Evolutionary conservation across 305 asterid species (phyloP), one percentile per base, ranked within the genome.

Genomic region (Solanum hybrid): DNA sequence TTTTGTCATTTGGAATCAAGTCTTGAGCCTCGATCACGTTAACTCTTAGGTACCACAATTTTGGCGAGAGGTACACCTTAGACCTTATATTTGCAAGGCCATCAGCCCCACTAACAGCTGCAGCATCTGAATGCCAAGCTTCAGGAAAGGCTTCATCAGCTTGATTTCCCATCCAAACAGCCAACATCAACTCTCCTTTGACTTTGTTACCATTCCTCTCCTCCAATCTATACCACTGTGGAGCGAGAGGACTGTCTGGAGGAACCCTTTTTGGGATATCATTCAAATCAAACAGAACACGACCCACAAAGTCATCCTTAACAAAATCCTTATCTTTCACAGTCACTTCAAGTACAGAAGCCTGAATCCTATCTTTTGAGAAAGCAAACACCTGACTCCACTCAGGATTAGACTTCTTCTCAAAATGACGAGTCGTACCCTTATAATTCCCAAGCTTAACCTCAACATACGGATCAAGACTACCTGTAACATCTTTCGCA

Each of bases 91-190:
- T 95, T 3, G 96, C 89, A 24, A 94, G 94, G 75, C 95, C 95
- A 57, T 95, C 98, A 1, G 94, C 93, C 26, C 97, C 98, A 78
- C 94, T 94, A 32, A 94, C 97, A 5, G 98, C 86, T 0, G 98
- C 97, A 36, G 98, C 96, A 93, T 95, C 98, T 0, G 98, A 94
- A 89, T 94, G 98, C 98, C 98, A 95, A 3, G 98, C 98, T 85
- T 95, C 98, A 0, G 98, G 96, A 90, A 95, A 95, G 2, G 96
- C 98, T 93, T 95, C 98, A 4, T 95, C 98, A 10, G 98, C 96
- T 89, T 95, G 98, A 79, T 95, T 95, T 68, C 98, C 98, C 96
- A 94, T 94, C 98, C 98, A 95, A 87, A 94, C 96, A 37, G 98
- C 98, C 92, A 95, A 87, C 98, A 95, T 95, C 15, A 95, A 91